A percentile compares a stretch with the other conserved stretches of the same genome.
These are phyloP conservation scores for Plasmopara muralis DNA, from an alignment of 352 stramenopile genomes.

Conservation along the genomic window DNA sequence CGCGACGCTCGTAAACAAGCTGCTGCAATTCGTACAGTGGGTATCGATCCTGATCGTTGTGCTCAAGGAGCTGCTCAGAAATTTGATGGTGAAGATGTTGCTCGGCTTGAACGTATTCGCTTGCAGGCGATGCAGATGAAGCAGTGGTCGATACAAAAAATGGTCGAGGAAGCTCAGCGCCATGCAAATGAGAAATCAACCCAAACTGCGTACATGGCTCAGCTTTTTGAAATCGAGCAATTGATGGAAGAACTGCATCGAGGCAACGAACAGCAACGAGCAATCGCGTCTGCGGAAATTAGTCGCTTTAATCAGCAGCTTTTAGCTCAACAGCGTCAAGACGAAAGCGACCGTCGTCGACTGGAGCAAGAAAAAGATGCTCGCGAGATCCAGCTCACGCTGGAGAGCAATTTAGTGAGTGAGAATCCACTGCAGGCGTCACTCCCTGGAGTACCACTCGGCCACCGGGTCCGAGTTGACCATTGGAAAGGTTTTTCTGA, in stretches of 20 bases:
- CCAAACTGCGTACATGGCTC: slow-evolving; percentile 32
- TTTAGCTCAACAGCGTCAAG: slow-evolving; percentile 35
- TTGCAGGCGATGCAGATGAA: slow-evolving; percentile 64
- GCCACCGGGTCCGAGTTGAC: slow-evolving; percentile 65
- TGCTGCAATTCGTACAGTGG: slow-evolving; percentile 22
- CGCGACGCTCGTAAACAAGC: slow-evolving; percentile 26
- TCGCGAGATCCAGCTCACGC: slow-evolving; percentile 49
- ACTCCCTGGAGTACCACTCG: slow-evolving; percentile 27
- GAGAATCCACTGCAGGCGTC: slow-evolving; percentile 58
- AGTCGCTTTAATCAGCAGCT: slow-evolving; percentile 52
- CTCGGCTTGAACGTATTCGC: slow-evolving; percentile 45
- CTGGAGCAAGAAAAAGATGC: slow-evolving; percentile 47
- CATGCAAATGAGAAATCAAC: slow-evolving; percentile 35
- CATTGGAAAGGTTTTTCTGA: slow-evolving; percentile 72
- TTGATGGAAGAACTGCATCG: slow-evolving; percentile 52
- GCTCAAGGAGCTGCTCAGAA: slow-evolving; percentile 54
- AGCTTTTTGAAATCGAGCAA: slow-evolving; percentile 50
- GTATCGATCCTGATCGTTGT: slow-evolving; percentile 53
- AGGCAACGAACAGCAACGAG: slow-evolving; percentile 45
- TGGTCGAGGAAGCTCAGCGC: slow-evolving; percentile 38
- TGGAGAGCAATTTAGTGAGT: slow-evolving; percentile 61
- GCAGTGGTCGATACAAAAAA: slow-evolving; percentile 58
- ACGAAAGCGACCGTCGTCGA: slow-evolving; percentile 25
- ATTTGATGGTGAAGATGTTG: slow-evolving; percentile 58
- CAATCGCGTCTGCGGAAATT: slow-evolving; percentile 38